Conservation (phyloP, 2,329 filamentous ascomycete genomes). For the Colletotrichum navitas region DNA sequence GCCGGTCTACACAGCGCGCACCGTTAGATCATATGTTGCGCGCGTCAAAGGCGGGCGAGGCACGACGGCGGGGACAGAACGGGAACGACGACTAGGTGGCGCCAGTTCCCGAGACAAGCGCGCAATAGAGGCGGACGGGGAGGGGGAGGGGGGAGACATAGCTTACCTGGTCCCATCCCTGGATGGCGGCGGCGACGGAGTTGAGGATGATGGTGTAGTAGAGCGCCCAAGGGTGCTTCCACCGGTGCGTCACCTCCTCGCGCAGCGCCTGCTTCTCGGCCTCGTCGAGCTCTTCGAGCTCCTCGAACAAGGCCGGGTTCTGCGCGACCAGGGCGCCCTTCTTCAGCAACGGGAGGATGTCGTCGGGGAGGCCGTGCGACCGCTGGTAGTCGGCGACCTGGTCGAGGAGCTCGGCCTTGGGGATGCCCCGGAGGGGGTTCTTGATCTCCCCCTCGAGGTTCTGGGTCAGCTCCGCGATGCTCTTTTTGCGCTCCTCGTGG, state of each 20-base stretch:
- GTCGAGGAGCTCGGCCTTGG: slow-evolving; percentile 63
- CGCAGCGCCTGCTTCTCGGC: slow-evolving; percentile 56
- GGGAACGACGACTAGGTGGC: background rate
- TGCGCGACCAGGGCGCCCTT: slow-evolving; percentile 67
- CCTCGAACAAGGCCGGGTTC: slow-evolving; percentile 62
- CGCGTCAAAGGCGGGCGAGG: background rate
- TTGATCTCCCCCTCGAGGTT: slow-evolving; percentile 49
- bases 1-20: slow-evolving; percentile 50
- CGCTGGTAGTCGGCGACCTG: slow-evolving; percentile 67
- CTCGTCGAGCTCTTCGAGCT: slow-evolving; percentile 59
- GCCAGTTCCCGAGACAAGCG: background rate
- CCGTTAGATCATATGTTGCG: background rate
- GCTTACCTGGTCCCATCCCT: slow-evolving; percentile 58
- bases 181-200: slow-evolving; percentile 67
- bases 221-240: slow-evolving; percentile 61
- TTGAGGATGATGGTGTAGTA: slow-evolving; percentile 65
- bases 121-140: no score
- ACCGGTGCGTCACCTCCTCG: slow-evolving; percentile 61
- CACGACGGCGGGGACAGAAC: no score
- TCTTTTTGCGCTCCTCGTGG: slow-evolving; percentile 22
- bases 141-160: background rate
- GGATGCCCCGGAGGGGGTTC: slow-evolving; percentile 66
- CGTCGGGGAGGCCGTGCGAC: slow-evolving; percentile 59
- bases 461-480: slow-evolving; percentile 22
- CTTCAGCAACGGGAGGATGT: slow-evolving; percentile 59